phyloP scores from a whole-genome alignment of 306 rosid genomes.

The Comarum palustre region DNA sequence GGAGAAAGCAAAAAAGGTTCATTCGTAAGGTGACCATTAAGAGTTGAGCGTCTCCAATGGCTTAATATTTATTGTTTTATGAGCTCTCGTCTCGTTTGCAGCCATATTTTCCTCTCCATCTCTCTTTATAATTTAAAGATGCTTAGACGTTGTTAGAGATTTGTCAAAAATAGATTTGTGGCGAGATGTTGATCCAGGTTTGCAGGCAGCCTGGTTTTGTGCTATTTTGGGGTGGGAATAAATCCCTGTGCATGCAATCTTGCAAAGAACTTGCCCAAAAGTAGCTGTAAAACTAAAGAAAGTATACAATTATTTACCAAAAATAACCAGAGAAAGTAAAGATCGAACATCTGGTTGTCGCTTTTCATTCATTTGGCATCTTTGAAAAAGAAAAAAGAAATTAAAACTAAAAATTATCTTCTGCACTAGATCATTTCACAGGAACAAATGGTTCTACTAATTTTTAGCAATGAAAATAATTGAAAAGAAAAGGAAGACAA shows the following conservation, averaged over 20 bases:
- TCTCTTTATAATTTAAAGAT: conserved; percentile 23
- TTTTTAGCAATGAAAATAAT: not conserved
- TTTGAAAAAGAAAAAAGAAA: not conserved
- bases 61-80: conserved; percentile 5
- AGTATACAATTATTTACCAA: not conserved
- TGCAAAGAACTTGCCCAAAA: not conserved
- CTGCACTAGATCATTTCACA: not conserved
- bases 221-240: conserved; percentile 9
- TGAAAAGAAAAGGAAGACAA: not conserved
- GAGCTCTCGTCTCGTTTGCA: not conserved
- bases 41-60: conserved; percentile 31
- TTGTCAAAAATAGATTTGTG: conserved; percentile 24
- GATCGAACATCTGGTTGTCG: not conserved
- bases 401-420: not conserved
- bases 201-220: conserved; percentile 2
- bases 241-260: not conserved
- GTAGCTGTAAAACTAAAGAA: conserved; percentile 3
- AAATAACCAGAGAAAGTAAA: not conserved
- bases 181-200: not conserved
- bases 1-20: conserved; percentile 31
- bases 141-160: conserved; percentile 12
- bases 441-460: not conserved
- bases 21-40: conserved; percentile 41
- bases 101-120: conserved; percentile 36
- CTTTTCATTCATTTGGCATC: not conserved